Evolutionary conservation across 768 basidiomycete species (phyloP), one percentile per base, ranked within the genome.

Genomic region (Hericium erinaceus): DNA sequence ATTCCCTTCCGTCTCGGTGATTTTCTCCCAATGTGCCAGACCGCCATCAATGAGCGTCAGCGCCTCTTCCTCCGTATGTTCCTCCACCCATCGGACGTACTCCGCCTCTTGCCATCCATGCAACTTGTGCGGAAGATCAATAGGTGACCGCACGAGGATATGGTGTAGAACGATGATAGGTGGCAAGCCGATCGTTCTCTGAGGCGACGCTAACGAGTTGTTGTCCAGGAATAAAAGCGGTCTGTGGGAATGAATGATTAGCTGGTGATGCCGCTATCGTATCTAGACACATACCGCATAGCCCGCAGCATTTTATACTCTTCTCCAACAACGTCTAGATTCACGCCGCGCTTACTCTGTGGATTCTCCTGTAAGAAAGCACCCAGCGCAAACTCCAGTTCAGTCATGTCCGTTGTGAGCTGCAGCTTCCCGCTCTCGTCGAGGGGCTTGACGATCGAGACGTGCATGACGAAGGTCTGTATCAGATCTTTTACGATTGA

Each of bases 41-140:
- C 89, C 87, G 15, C 86, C 80, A 55, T 94, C 89, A 11, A 99
- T 73, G 48, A 98, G 77, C 13, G 81, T 81, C 80, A 83, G 82
- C 8, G 87, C 81, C 67, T 98, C 95, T 58, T 78, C 80, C 59
- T 86, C 83, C 2, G 83, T 75, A 66, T 98, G 97, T 67, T 97
- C 95, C 58, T 92, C 88, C 12, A 98, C 78, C 94, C 95, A 99
- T 48, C 91, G 82, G 52, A 97, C 90, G 69, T 99, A 99, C 74
- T 98, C 97, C 3, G 87, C 80, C 67, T 98, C 93, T 57, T 90
- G 87, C 95, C 97, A 98, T 0, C 89, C 87, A 66, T 98, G 93
- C 56, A 93, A 70, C 52, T 81, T 79, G 68, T 99, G 92, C 10
- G 97, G 95, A 40, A 98, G 77, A 5, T 88, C 81, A 55, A 92